phyloP scores from a whole-genome alignment of 2,329 filamentous ascomycete genomes.

The Myriosclerotinia curreyana region DNA sequence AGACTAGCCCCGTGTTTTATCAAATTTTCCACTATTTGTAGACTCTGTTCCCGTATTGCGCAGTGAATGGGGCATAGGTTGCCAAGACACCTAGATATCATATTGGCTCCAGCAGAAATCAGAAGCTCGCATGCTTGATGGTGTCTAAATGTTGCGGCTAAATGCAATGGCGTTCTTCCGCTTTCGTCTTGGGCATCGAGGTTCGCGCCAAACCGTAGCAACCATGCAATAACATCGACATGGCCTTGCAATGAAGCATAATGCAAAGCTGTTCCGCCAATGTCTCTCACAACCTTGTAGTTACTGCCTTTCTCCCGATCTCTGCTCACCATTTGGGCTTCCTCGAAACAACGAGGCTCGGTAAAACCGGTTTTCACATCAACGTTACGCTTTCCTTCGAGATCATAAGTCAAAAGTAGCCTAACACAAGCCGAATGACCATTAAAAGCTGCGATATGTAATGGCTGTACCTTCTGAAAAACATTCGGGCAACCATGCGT shows the following conservation, averaged over 20 bases:
- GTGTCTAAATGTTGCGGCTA: background rate
- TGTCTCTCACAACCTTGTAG: too few species aligned
- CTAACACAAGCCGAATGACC: background rate
- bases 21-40: background rate
- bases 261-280: background rate
- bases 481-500: background rate
- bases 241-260: background rate
- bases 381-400: background rate
- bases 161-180: background rate
- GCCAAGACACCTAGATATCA: rapidly evolving
- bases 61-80: background rate
- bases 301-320: too few species aligned
- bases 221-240: background rate
- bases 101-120: background rate
- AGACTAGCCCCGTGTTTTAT: too few species aligned
- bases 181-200: background rate
- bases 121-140: background rate
- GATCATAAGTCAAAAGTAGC: background rate
- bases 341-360: background rate
- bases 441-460: background rate
- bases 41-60: background rate
- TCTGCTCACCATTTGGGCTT: background rate
- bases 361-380: background rate
- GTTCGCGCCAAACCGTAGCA: background rate
- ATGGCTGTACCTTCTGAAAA: background rate